Evolutionary conservation across 345 rosid species (phyloP).

Genomic region (Hibiscus syriacus): DNA sequence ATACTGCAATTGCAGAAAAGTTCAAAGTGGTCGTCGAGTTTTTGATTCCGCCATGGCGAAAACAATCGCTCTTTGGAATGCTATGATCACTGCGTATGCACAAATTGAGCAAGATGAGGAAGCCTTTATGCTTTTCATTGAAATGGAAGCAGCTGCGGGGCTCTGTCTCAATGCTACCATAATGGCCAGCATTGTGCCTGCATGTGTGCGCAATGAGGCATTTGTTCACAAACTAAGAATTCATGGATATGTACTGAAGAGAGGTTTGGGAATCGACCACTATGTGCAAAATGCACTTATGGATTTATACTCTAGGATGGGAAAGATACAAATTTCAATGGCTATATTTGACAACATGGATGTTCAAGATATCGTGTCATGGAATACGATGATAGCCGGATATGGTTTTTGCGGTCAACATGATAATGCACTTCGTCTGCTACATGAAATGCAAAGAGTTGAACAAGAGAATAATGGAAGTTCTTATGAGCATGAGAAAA

Average conservation of each 20-base stretch:
- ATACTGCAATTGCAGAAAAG: slow-evolving; percentile 74
- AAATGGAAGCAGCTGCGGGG: slow-evolving; percentile 57
- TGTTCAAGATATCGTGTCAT: slow-evolving; percentile 62
- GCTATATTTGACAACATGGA: slow-evolving; percentile 56
- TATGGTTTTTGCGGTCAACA: slow-evolving; percentile 49
- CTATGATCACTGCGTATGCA: slow-evolving; percentile 84
- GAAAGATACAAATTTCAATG: slow-evolving; percentile 45
- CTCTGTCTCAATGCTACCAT: slow-evolving; percentile 71
- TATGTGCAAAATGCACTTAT: slow-evolving; percentile 83
- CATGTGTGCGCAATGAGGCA: slow-evolving; percentile 49
- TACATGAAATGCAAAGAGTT: slow-evolving; percentile 54
- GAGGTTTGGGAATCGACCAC: slow-evolving; percentile 47
- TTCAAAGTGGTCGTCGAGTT: slow-evolving; percentile 52
- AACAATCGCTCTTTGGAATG: slow-evolving; percentile 72
- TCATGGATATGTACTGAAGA: slow-evolving; percentile 68
- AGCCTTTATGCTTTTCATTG: slow-evolving; percentile 59
- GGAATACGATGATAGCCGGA: slow-evolving; percentile 85
- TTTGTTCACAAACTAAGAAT: slow-evolving; percentile 57
- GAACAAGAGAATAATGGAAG: slow-evolving; percentile 16
- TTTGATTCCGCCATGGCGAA: slow-evolving; percentile 43
- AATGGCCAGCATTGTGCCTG: slow-evolving; percentile 72
- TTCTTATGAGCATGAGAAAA: slow-evolving; percentile 14
- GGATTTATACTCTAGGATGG: slow-evolving; percentile 82
- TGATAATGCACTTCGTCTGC: slow-evolving; percentile 50
- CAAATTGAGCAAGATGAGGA: slow-evolving; percentile 59